Evolutionary conservation across 371 early-diverging fungal genomes (phyloP).

Genomic region (Syncephalis fuscata): DNA sequence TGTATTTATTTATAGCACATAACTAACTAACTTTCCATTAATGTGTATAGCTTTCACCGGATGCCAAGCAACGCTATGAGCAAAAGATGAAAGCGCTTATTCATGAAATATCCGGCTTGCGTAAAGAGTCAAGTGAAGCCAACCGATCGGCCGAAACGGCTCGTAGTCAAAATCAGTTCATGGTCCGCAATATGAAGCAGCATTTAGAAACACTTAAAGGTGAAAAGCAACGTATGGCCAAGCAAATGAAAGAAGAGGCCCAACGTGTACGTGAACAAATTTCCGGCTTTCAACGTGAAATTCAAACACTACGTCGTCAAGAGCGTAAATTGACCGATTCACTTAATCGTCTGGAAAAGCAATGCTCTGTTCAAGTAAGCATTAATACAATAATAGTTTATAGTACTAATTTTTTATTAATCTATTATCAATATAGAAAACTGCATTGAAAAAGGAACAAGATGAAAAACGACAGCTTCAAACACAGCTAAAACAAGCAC

Average conservation of each 20-base stretch:
- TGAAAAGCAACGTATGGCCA: slow-evolving; percentile 66
- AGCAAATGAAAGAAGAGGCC: slow-evolving; percentile 60
- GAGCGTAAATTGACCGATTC: slow-evolving; percentile 14
- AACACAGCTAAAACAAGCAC: too few relatives aligned
- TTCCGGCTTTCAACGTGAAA: slow-evolving; percentile 45
- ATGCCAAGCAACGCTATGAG: slow-evolving; percentile 40
- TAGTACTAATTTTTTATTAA: background rate
- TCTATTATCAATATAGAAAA: slow-evolving; percentile 5
- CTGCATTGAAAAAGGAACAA: slow-evolving; percentile 22
- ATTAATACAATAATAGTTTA: too few relatives aligned
- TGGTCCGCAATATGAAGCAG: slow-evolving; percentile 26
- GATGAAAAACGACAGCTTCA: too few relatives aligned
- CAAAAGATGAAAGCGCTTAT: slow-evolving; percentile 48
- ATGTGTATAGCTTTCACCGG: slow-evolving; percentile 4
- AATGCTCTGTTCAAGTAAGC: too few relatives aligned
- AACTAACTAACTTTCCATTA: too few relatives aligned
- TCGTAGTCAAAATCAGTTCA: slow-evolving; percentile 29
- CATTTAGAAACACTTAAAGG: slow-evolving; percentile 44
- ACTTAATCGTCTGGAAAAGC: too few relatives aligned
- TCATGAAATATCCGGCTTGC: slow-evolving; percentile 45
- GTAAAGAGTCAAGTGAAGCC: slow-evolving; percentile 37
- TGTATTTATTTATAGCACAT: too few relatives aligned
- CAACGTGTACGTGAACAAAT: slow-evolving; percentile 47
- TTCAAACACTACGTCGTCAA: slow-evolving; percentile 47
- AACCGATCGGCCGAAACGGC: slow-evolving; percentile 30